phyloP scores from a whole-genome alignment of 2,329 filamentous ascomycete species.

The Pyricularia pennisetigena region DNA sequence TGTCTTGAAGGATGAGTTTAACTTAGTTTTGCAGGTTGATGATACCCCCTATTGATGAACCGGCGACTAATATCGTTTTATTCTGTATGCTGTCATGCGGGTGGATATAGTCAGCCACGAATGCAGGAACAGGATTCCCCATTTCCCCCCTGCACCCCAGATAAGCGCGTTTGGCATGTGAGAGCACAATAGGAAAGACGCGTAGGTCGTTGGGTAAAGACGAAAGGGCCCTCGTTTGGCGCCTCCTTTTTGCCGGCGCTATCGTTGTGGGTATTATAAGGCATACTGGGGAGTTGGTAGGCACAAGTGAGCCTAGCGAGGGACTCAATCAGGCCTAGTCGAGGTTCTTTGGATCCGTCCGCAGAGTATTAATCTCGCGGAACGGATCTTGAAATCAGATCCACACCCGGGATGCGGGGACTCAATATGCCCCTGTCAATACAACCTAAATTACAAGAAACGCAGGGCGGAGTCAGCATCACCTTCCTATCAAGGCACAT shows the following conservation, averaged over 20 bases:
- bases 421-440: not conserved
- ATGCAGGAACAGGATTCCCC: too few relatives aligned
- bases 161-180: not conserved
- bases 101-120: not conserved
- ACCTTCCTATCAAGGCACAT: not conserved
- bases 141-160: not conserved
- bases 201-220: too few relatives aligned
- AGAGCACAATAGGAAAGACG: not conserved
- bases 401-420: not conserved
- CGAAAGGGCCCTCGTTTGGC: not conserved
- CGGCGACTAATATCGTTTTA: not conserved
- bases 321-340: not conserved
- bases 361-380: not conserved
- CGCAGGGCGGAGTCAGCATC: not conserved
- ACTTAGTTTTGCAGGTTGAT: too few relatives aligned
- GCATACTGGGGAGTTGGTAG: too few relatives aligned
- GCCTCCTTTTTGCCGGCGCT: not conserved
- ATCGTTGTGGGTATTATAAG: not conserved
- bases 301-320: not conserved
- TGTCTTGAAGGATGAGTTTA: too few relatives aligned
- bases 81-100: too few relatives aligned
- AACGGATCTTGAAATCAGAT: not conserved
- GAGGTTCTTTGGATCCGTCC: not conserved
- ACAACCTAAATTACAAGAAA: not conserved
- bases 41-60: not conserved